Conservation (phyloP, 805 yeast species). For the Candida vaughaniae region DNA sequence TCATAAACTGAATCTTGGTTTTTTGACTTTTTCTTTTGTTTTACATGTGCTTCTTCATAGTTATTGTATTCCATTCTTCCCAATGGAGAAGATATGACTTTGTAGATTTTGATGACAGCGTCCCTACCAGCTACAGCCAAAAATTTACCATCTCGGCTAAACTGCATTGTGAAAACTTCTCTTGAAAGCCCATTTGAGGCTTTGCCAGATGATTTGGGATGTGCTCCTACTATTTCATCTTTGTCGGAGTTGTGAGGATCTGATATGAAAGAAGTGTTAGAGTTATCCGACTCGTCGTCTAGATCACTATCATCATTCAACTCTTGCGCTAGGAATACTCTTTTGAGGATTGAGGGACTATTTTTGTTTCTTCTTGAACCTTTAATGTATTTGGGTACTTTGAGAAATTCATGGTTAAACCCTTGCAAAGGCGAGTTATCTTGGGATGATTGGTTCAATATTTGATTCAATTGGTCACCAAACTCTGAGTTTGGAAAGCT, state of each 20-base stretch:
- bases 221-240: background rate
- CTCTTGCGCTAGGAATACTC: constrained; percentile 68
- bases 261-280: background rate
- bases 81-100: constrained; percentile 70
- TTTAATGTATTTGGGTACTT: constrained; percentile 56
- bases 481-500: constrained; percentile 1
- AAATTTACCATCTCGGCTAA: constrained; percentile 77
- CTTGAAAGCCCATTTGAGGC: constrained; percentile 12
- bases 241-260: background rate
- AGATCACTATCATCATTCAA: constrained; percentile 27
- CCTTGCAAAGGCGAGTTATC: constrained; percentile 25
- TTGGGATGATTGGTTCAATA: background rate
- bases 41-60: constrained; percentile 14
- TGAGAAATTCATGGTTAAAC: constrained; percentile 35
- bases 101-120: constrained; percentile 68
- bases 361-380: constrained; percentile 46
- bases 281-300: constrained; percentile 1
- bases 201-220: background rate
- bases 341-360: constrained; percentile 46
- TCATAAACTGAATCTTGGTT: constrained; percentile 20
- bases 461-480: constrained; percentile 1
- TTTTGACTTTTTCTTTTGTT: constrained; percentile 13
- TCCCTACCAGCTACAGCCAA: constrained; percentile 85
- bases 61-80: constrained; percentile 54
- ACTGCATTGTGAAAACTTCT: constrained; percentile 73